Base-by-base conservation (phyloP, 106 monocot species). In the Phalaenopsis aphrodite region DNA sequence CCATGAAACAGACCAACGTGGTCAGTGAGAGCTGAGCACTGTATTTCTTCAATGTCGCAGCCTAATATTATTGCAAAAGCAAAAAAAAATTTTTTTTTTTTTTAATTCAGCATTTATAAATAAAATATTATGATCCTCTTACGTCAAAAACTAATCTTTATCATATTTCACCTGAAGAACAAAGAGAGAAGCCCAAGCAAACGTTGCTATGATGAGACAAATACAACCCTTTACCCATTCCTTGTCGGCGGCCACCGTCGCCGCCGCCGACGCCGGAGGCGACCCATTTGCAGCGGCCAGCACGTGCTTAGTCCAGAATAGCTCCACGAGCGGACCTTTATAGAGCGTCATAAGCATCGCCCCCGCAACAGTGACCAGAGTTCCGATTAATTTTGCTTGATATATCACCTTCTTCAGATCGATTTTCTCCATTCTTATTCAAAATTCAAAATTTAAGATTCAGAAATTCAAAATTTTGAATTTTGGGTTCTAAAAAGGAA, bases 21-120 rank as follows among this genome's bases (percentile, higher is more conserved):
- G 97, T 94, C 74, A 98, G 94, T 15, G 97, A 89, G 39, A 98
- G 86, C 56, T 85, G 90, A 47, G 97, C 94, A 16, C 83, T 55
- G 78, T 89, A 98, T 47, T 79, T 78, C 89, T 84, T 91, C 71
- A 94, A 52, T 19, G 94, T 91, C 56, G 80, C 84, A 0, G 96
- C 87, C 96, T 96, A 17, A 45, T 56, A 56, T 15, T 11, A 11
- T 61, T 6, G 1, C 0, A 21, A 4, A 84, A 23, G 0, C 8
- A 69, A 8, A 39, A 69, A 39, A 9, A 0, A n/a, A n/a, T n/a
- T n/a, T n/a, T n/a, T n/a, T n/a, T n/a, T n/a, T 61, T 5, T 21
- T 5, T 23, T 5, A 21, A 52, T 52, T 45, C 1, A 61, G 61
- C 61, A 61, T 12, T 3, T 52, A 10, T 6, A 61, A 61, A 61